Base-by-base conservation (phyloP, 331 rosid genomes). In the Malus hybrid region DNA sequence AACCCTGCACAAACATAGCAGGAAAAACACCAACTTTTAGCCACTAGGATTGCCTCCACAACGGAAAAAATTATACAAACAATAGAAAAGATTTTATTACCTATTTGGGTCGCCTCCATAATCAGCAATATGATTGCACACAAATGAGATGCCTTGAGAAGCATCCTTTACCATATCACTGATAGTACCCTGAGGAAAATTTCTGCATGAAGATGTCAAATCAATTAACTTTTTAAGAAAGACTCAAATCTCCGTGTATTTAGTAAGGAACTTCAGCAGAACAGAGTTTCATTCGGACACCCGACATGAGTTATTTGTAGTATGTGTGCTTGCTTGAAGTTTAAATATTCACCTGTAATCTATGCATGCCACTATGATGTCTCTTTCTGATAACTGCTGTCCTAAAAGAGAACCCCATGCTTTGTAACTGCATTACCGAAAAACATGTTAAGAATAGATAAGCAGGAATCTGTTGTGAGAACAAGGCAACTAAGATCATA, bases 361-460 rank as follows among this genome's bases (percentile, higher is more conserved):
- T 63, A 94, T 92, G 89, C 99, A 94, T 28, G 99, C 97, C 80
- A 91, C 99, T 48, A 94, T 90, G 85, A 94, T 87, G 84, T 84
- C 97, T 83, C 97, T 86, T 69, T 94, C 99, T n/a, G 99, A 80
- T 83, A 94, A 86, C 72, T 94, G 97, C 63, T 86, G 91, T 63
- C 99, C 99, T 83, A 94, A 87, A 71, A 94, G 99, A 82, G 91
- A 85, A 61, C 99, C 99, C 97, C 99, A 92, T 81, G 99, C 97
- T 86, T 94, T 94, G 83, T 94, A 88, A 70, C 99, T 92, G 89
- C 87, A 87, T 55, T 61, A 73, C 68, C 29, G 32, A 73, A 36
- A 83, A 42, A 42, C 33, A 24, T 6, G 20, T 71, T 65, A 31
- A 46, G 33, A 72, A 67, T 19, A 61, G 28, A 62, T 31, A 63